Percentiles rank a stretch among this genome's conserved stretches.
Evolutionary conservation across 805 yeast genomes (phyloP).

Genomic region (Monosporozyma solicola): DNA sequence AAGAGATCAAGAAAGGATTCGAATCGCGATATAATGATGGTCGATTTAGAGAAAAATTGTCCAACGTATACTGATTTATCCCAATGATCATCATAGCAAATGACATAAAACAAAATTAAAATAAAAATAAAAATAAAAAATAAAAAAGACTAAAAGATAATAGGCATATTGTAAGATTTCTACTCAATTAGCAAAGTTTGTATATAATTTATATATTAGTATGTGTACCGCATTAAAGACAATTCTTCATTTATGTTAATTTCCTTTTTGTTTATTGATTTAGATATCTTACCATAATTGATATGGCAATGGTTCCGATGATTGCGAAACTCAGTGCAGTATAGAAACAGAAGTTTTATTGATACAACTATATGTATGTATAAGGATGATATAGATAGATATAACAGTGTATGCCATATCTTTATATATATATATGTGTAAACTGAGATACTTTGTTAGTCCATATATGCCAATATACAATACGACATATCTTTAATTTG

Average conservation of each 20-base stretch:
- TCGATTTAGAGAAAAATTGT: slow-evolving; percentile 4
- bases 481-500: neutral
- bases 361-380: neutral
- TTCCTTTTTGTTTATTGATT: neutral
- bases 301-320: too few species aligned
- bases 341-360: neutral
- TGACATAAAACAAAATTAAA: neutral
- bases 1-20: slow-evolving; percentile 8
- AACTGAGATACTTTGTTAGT: neutral
- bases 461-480: slow-evolving; percentile 1
- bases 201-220: neutral
- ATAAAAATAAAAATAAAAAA: neutral
- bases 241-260: neutral
- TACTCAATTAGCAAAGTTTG: neutral
- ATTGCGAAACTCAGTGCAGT: neutral
- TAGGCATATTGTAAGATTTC: neutral
- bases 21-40: neutral
- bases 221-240: neutral
- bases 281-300: too few species aligned
- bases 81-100: neutral
- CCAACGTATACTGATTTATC: slow-evolving; percentile 7
- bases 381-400: neutral
- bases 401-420: neutral
- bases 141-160: neutral
- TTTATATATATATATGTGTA: neutral